Percentiles rank a stretch among this genome's conserved stretches.
Conservation (phyloP, 768 basidiomycete species). For the Tubosaeta sp. region DNA sequence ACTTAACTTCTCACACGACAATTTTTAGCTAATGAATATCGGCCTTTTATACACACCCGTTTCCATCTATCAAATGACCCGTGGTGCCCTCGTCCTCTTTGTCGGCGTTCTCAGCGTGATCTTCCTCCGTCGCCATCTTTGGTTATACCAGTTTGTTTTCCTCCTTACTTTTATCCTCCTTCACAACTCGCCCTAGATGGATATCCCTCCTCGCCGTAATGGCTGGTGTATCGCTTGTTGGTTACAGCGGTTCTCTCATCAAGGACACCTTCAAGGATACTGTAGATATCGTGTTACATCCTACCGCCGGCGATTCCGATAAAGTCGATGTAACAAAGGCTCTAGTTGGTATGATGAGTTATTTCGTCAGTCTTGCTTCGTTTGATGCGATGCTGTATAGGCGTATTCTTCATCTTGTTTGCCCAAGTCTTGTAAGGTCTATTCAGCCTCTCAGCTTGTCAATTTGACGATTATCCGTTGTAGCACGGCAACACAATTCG, state of each 20-base stretch:
- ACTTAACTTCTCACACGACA: constrained; percentile 9
- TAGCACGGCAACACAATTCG: constrained; percentile 89
- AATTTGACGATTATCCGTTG: constrained; percentile 4
- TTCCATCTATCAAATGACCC: constrained; percentile 96
- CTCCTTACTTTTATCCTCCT: constrained; percentile 2
- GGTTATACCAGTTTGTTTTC: constrained; percentile 71
- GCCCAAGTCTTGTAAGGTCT: constrained; percentile 85
- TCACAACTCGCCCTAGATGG: constrained; percentile 56
- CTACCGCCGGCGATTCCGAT: constrained; percentile 39
- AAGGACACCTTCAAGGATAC: constrained; percentile 63
- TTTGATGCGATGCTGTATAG: constrained; percentile 36
- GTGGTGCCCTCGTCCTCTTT: constrained; percentile 89
- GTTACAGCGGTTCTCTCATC: constrained; percentile 84
- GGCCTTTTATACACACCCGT: constrained; percentile 96
- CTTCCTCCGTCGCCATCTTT: constrained; percentile 82
- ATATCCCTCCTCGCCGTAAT: constrained; percentile 85
- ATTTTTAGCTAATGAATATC: constrained; percentile 78
- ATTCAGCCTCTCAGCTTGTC: not conserved
- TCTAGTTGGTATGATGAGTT: constrained; percentile 53
- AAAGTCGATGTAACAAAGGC: constrained; percentile 64
- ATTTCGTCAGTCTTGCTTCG: constrained; percentile 11
- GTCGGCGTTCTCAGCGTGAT: constrained; percentile 89
- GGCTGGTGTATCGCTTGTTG: constrained; percentile 77
- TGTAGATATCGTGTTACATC: constrained; percentile 16
- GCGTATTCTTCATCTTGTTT: constrained; percentile 87